Evolutionary conservation across 1,284 basidiomycete genomes (phyloP), one percentile per base, ranked within the genome.

Genomic region (Cutaneotrichosporon mucoides): DNA sequence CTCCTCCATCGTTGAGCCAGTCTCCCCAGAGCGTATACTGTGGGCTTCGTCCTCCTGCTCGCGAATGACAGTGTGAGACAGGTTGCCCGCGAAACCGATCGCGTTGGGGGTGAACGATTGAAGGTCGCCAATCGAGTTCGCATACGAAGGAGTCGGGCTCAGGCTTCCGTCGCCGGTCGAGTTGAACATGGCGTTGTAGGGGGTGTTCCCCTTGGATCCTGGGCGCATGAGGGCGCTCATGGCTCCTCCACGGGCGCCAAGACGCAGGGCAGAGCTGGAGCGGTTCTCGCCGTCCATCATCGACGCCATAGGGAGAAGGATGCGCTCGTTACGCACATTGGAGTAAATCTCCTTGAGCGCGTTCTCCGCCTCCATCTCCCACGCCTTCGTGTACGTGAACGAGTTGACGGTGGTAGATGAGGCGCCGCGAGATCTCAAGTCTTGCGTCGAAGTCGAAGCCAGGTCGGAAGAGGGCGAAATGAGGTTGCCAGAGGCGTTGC

Each of bases 271-370:
- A 3, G 49, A 40, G 49, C 9, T 33, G 3, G 49, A 41, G 9
- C 16, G n/a, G 49, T 71, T 67, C 49, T 51, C 61, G 3, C 33
- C 33, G 3, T 46, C 34, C 73, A 70, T 5, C 81, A 82, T 41
- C 82, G 83, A 46, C 15, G 62, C 60, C 5, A 75, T 73, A 0
- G 92, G 92, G 63, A 96, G 88, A 52, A 95, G 79, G 64, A 99
- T 96, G 68, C 93, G 90, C 66, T 94, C 90, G 48, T 81, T 84
- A 79, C 94, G 93, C 76, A 98, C 87, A 10, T 92, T 87, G 61
- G 83, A 84, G 80, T 94, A 99, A 82, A 99, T 96, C 70, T 99
- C 95, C 84, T 92, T 93, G 64, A 98, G 83, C 61, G 91, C 73
- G 61, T 67, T 84, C 74, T 96, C 93, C 81, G 96, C 86, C 56